phyloP scores from a whole-genome alignment of 805 yeast genomes.

The Candida ortonii region DNA sequence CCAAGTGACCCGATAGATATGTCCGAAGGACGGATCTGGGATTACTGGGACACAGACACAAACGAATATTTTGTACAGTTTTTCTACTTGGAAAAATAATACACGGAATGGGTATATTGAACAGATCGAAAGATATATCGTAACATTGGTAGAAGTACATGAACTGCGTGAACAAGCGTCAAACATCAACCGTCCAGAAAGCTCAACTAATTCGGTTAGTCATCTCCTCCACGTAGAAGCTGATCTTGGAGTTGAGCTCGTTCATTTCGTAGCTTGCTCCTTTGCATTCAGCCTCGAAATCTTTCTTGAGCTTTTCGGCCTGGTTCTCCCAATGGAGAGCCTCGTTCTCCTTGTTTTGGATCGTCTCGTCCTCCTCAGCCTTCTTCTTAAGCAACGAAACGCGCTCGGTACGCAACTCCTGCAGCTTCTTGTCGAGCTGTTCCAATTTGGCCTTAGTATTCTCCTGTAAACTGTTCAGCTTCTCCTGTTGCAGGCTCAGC shows the following conservation, averaged over 20 bases:
- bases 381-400: slow-evolving; percentile 48
- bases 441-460: slow-evolving; percentile 41
- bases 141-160: neutral
- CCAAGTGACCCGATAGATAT: slow-evolving; percentile 56
- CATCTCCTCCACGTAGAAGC: slow-evolving; percentile 51
- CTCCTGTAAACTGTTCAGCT: slow-evolving; percentile 14
- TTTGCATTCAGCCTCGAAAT: slow-evolving; percentile 51
- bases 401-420: slow-evolving; percentile 44
- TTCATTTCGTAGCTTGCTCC: slow-evolving; percentile 53
- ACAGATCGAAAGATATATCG: slow-evolving; percentile 2
- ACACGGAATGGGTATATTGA: slow-evolving; percentile 13
- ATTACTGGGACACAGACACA: slow-evolving; percentile 70
- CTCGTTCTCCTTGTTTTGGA: slow-evolving; percentile 17
- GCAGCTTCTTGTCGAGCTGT: slow-evolving; percentile 40
- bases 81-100: slow-evolving; percentile 40
- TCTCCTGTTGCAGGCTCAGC: slow-evolving; percentile 26
- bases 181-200: neutral
- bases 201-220: slow-evolving; percentile 28
- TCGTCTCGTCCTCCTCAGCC: slow-evolving; percentile 46
- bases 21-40: slow-evolving; percentile 51
- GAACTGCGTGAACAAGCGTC: neutral
- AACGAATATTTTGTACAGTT: slow-evolving; percentile 70
- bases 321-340: slow-evolving; percentile 29
- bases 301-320: slow-evolving; percentile 37
- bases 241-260: slow-evolving; percentile 52